Conservation (phyloP, 1,139 yeast species). For the Wickerhamomyces sp. region DNA sequence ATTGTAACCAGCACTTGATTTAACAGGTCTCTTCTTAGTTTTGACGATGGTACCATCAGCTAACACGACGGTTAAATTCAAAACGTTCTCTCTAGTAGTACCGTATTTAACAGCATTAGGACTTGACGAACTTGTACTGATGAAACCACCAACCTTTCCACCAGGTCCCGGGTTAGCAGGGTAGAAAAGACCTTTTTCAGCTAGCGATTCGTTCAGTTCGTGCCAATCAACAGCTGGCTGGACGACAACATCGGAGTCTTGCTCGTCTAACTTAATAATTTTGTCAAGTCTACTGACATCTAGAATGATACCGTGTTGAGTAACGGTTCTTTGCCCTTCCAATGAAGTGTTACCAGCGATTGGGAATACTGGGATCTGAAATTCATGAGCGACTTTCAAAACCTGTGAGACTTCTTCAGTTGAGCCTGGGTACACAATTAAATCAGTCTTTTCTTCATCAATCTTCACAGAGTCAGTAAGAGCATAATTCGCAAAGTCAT, state of each 20-base stretch:
- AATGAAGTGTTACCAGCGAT: constrained; percentile 75
- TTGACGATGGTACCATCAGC: constrained; percentile 73
- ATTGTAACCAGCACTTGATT: constrained; percentile 72
- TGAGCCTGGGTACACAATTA: constrained; percentile 54
- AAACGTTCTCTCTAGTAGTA: constrained; percentile 68
- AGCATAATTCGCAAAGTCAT: constrained; percentile 11
- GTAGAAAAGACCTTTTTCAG: constrained; percentile 44
- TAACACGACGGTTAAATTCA: constrained; percentile 62
- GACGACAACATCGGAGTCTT: constrained; percentile 58
- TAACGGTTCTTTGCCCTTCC: constrained; percentile 74
- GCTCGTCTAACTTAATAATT: constrained; percentile 44
- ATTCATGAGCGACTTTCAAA: constrained; percentile 53
- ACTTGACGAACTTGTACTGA: constrained; percentile 69
- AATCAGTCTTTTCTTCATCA: constrained; percentile 50
- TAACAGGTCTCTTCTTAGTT: constrained; percentile 66
- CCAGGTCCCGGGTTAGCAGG: constrained; percentile 65
- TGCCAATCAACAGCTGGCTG: constrained; percentile 71
- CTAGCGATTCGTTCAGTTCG: constrained; percentile 50
- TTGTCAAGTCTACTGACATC: constrained; percentile 51
- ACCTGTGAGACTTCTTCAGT: constrained; percentile 63
- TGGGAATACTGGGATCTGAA: constrained; percentile 69
- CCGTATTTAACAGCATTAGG: constrained; percentile 72
- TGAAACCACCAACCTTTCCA: constrained; percentile 63
- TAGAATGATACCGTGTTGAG: constrained; percentile 59
- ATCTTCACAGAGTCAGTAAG: constrained; percentile 34